Evolutionary conservation across 1,284 basidiomycete genomes (phyloP).

Genomic region (Pyrrhoderma noxium): DNA sequence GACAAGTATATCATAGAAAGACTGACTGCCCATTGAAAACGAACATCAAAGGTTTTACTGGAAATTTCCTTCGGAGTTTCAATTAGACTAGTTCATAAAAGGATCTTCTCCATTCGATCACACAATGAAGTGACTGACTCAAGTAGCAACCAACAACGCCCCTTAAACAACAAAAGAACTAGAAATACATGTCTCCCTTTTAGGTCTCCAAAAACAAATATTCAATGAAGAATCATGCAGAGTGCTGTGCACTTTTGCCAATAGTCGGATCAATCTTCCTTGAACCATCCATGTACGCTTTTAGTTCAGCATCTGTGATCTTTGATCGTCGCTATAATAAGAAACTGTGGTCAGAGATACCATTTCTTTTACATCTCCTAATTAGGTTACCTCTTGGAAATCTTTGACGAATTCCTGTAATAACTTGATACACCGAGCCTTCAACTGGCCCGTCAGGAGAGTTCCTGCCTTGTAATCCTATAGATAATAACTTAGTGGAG

Average conservation of each 20-base stretch:
- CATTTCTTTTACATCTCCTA: neutral
- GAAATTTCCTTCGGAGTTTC: no score
- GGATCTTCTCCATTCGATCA: no score
- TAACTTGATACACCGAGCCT: constrained; percentile 80
- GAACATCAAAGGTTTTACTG: no score
- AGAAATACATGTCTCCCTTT: no score
- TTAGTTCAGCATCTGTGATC: constrained; percentile 75
- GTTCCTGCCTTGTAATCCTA: constrained; percentile 89
- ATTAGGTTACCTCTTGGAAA: constrained; percentile 77
- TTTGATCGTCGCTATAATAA: constrained; percentile 62
- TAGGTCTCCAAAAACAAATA: no score
- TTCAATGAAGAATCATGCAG: no score
- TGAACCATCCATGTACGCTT: constrained; percentile 77
- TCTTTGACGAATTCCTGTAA: constrained; percentile 80
- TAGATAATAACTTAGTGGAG: neutral
- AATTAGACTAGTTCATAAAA: no score
- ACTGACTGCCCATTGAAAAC: no score
- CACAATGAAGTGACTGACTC: no score
- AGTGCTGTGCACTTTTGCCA: neutral
- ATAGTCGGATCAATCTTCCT: constrained; percentile 59
- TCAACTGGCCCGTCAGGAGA: constrained; percentile 88
- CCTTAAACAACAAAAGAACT: no score
- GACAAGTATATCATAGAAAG: no score
- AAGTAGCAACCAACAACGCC: no score
- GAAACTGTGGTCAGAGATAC: neutral